Conservation (phyloP, 129 eudicot genomes). For the Chrysanthemum lavandulifolium region DNA sequence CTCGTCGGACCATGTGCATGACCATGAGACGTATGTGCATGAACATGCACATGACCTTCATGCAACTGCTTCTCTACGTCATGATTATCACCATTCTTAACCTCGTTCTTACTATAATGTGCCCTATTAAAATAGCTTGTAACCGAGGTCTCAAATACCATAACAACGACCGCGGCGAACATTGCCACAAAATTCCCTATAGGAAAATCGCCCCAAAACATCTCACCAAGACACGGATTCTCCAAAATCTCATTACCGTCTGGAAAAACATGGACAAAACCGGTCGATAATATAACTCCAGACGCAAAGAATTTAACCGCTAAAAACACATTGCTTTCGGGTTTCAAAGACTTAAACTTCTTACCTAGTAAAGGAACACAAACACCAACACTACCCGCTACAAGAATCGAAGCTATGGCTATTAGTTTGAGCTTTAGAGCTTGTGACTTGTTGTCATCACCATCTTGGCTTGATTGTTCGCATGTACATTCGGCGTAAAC, state of each 20-base stretch:
- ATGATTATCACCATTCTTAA: background rate
- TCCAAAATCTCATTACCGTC: constrained; percentile 47
- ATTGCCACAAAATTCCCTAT: constrained; percentile 45
- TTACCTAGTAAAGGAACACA: constrained; percentile 37
- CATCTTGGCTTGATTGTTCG: background rate
- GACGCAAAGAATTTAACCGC: constrained; percentile 45
- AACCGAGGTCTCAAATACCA: constrained; percentile 43
- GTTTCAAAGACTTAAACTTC: background rate
- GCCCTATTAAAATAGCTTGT: constrained; percentile 22
- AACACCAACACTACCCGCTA: constrained; percentile 39
- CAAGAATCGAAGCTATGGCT: constrained; percentile 39
- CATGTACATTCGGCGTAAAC: constrained; percentile 32
- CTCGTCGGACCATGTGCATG: too few relatives aligned
- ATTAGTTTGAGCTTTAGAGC: constrained; percentile 34
- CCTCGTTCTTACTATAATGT: background rate
- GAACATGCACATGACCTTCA: constrained; percentile 15
- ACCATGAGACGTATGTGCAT: too few relatives aligned
- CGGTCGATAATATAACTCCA: constrained; percentile 58
- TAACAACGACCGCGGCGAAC: constrained; percentile 35
- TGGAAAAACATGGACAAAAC: constrained; percentile 58
- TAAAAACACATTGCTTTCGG: constrained; percentile 39
- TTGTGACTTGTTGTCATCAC: constrained; percentile 5
- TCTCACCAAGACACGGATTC: constrained; percentile 35
- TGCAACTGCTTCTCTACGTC: constrained; percentile 25
- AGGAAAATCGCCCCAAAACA: constrained; percentile 43